Evolutionary conservation across 2,329 filamentous ascomycete genomes (phyloP), one percentile per base, ranked within the genome.

Genomic region (Xenoacremonium recifei): DNA sequence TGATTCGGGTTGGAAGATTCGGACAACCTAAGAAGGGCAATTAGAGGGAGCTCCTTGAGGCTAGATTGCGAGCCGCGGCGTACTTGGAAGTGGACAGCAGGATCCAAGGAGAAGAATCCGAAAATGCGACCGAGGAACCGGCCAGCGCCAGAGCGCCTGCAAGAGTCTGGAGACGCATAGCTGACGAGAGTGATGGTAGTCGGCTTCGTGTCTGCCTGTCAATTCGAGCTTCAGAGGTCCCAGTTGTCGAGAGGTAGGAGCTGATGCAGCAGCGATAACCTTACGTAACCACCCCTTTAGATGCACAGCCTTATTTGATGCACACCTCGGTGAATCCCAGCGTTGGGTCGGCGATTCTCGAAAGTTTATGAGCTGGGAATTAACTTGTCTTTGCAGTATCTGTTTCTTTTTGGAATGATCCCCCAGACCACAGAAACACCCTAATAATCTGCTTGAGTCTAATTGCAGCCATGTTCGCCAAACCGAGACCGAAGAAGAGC

Each of bases 101-200:
- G 62, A 96, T 79, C 67, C 96, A 93, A 15, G 93, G 92, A 40
- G 89, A 91, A 3, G 91, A 89, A 67, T 96, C 85, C 49, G 80
- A 82, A 65, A 96, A 93, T 19, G 89, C 91, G 48, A 81, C 71
- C 33, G 76, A 82, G 18, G 75, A 73, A 46, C 78, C 75, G 53
- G 79, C 73, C 57, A 80, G 66, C 51, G 75, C 75, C 59, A 80
- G 66, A 37, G 78, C 61, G 53, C 73, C 65, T 46, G 72, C 66
- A 59, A 76, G 59, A 60, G 69, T 62, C 41, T 74, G 75, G 58
- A 75, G 60, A 72, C 75, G 79, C 80, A 84, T 84, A 49, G 55
- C 48, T 50, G 51, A 48, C 40, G 25, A 68, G 42, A 45, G 37
- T 51, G 51, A 48, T 55, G 41, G 44, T 49, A 33, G 45, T 48